A percentile compares a stretch with the other conserved stretches of the same genome.
Conservation (phyloP, 257 asterid genomes). For the Perilla frutescens region DNA sequence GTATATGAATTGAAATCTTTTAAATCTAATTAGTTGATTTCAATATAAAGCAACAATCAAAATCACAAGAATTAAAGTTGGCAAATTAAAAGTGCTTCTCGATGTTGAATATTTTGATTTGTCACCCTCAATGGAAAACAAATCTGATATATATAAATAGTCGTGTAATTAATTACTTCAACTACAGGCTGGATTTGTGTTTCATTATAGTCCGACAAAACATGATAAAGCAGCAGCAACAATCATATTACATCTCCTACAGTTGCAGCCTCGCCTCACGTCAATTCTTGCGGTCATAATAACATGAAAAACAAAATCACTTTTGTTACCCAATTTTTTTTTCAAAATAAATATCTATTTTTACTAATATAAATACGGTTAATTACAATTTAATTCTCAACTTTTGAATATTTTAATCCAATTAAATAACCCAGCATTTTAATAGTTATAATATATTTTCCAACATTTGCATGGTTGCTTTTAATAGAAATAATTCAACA, state of each 20-base stretch:
- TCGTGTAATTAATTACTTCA: constrained; percentile 1
- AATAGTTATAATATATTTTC: too few relatives aligned
- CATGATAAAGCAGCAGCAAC: constrained; percentile 20
- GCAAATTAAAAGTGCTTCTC: constrained; percentile 32
- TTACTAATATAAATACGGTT: too few relatives aligned
- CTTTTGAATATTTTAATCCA: too few relatives aligned
- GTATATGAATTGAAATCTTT: neutral
- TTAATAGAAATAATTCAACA: too few relatives aligned
- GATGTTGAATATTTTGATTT: constrained; percentile 29
- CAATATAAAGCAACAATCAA: constrained; percentile 32
- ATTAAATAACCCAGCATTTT: too few relatives aligned
- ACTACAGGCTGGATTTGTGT: neutral
- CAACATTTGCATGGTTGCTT: too few relatives aligned
- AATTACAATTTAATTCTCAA: too few relatives aligned
- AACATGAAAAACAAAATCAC: too few relatives aligned
- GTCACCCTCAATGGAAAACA: constrained; percentile 18
- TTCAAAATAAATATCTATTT: too few relatives aligned
- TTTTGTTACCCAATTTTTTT: too few relatives aligned
- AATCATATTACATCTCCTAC: neutral
- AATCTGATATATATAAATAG: neutral
- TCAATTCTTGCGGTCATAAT: too few relatives aligned
- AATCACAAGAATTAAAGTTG: constrained; percentile 23
- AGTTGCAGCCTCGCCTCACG: too few relatives aligned
- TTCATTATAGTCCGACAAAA: constrained; percentile 3
- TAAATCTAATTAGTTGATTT: constrained; percentile 11